Conservation (phyloP, 2,329 filamentous ascomycete species). For the Trichoderma sp. region DNA sequence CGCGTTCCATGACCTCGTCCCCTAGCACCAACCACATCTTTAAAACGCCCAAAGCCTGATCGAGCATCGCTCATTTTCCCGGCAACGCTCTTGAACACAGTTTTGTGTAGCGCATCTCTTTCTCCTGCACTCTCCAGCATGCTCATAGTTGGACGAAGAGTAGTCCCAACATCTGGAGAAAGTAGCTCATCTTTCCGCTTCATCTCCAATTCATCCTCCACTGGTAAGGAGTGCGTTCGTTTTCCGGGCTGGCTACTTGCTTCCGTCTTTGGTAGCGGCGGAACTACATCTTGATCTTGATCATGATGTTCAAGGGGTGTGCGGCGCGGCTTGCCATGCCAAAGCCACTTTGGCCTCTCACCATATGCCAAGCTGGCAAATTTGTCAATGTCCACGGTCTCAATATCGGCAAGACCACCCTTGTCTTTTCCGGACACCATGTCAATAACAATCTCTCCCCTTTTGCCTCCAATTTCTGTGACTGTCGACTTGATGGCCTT, state of each 20-base stretch:
- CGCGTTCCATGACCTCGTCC: conserved; percentile 53
- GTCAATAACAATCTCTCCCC: conserved; percentile 92
- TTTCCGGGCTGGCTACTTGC: conserved; percentile 40
- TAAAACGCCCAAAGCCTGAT: conserved; percentile 79
- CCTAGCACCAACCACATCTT: conserved; percentile 60
- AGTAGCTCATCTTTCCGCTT: conserved; percentile 47
- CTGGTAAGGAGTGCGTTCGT: conserved; percentile 50
- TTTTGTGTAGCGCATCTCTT: conserved; percentile 59
- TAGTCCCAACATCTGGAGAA: conserved; percentile 42
- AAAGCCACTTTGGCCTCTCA: conserved; percentile 87
- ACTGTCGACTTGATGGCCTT: conserved; percentile 94
- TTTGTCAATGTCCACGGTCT: conserved; percentile 83
- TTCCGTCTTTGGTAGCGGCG: conserved; percentile 53
- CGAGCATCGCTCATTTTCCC: conserved; percentile 77
- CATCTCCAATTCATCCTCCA: conserved; percentile 51
- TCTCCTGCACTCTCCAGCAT: conserved; percentile 50
- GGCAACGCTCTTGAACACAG: conserved; percentile 75
- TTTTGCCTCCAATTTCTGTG: conserved; percentile 87
- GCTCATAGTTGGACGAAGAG: conserved; percentile 47
- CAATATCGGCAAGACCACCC: conserved; percentile 85
- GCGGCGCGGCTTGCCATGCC: conserved; percentile 85
- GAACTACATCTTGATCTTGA: conserved; percentile 48
- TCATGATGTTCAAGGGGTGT: conserved; percentile 42
- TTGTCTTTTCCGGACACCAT: conserved; percentile 87
- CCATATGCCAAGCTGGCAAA: conserved; percentile 78